Conservation (phyloP, 2,329 filamentous ascomycete species). For the Aspergillus udagawae region DNA sequence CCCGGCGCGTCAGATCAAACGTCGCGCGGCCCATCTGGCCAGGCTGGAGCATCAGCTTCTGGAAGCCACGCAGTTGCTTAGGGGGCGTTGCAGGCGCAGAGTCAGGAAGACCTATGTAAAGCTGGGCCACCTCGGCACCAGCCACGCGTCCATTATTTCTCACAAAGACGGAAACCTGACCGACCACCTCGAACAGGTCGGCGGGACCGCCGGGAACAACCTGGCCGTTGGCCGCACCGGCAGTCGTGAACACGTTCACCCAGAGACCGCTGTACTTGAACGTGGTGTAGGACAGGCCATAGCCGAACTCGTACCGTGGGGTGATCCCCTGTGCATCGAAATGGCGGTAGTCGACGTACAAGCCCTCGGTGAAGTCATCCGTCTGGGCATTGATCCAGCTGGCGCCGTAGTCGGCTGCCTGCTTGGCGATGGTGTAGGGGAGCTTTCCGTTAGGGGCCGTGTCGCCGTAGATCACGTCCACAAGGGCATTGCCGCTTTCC, state of each 20-base stretch:
- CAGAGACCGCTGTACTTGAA: not conserved
- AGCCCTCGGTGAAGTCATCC: conserved; percentile 49
- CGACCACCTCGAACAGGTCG: conserved; percentile 52
- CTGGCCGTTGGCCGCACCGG: not conserved
- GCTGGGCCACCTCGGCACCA: conserved; percentile 72
- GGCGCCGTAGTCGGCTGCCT: conserved; percentile 49
- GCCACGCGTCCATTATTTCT: conserved; percentile 65
- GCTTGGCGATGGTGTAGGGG: conserved; percentile 58
- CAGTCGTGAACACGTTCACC: not conserved
- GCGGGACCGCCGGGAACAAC: conserved; percentile 44
- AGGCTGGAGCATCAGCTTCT: conserved; percentile 45
- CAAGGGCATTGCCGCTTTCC: conserved; percentile 45
- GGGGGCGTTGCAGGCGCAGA: conserved; percentile 36
- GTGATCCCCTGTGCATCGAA: conserved; percentile 49
- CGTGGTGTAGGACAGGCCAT: conserved; percentile 39
- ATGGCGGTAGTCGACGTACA: conserved; percentile 53
- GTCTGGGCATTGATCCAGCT: conserved; percentile 8
- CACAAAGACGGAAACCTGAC: conserved; percentile 52
- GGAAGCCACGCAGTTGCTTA: conserved; percentile 59
- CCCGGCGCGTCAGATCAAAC: conserved; percentile 55
- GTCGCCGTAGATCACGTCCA: conserved; percentile 45
- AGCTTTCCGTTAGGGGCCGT: conserved; percentile 51
- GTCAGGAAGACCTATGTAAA: conserved; percentile 23
- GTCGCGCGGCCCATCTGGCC: conserved; percentile 43
- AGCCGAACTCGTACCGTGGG: conserved; percentile 55